These are phyloP conservation scores for Globisporangium polare DNA, from an alignment of 352 stramenopile species.

Conservation along the genomic window DNA sequence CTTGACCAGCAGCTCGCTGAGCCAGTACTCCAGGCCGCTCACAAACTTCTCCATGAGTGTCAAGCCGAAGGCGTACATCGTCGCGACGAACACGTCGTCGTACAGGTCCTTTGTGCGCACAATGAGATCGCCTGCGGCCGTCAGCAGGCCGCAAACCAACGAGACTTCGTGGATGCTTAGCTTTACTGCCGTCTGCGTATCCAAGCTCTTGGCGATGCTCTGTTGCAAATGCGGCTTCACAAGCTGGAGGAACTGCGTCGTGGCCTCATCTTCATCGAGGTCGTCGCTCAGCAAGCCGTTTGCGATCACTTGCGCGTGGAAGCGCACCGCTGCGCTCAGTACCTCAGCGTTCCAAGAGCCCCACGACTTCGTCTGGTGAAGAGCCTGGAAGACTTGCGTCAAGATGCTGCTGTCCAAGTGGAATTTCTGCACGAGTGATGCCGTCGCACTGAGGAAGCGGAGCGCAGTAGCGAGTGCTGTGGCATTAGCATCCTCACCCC, in stretches of 20 bases:
- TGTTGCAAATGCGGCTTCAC: constrained; percentile 10
- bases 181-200: not conserved
- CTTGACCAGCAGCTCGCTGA: constrained; percentile 37
- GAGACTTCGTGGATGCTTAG: not conserved
- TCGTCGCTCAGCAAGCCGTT: constrained; percentile 39
- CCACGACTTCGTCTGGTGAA: constrained; percentile 22
- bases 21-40: constrained; percentile 45
- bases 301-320: constrained; percentile 25
- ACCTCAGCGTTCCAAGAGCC: constrained; percentile 15
- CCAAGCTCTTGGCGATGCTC: not conserved
- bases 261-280: constrained; percentile 47
- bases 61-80: constrained; percentile 38
- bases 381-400: constrained; percentile 25
- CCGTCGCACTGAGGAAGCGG: constrained; percentile 41
- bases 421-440: constrained; percentile 46
- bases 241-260: constrained; percentile 17
- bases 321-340: constrained; percentile 27
- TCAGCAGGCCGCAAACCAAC: constrained; percentile 17
- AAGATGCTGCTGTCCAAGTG: constrained; percentile 35
- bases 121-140: constrained; percentile 12
- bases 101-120: constrained; percentile 13
- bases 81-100: constrained; percentile 30
- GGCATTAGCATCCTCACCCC: not conserved
- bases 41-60: constrained; percentile 34
- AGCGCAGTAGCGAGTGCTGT: constrained; percentile 32